Evolutionary conservation across 2,329 filamentous ascomycete species (phyloP), one percentile per base, ranked within the genome.

Genomic region (Talaromyces sp.): DNA sequence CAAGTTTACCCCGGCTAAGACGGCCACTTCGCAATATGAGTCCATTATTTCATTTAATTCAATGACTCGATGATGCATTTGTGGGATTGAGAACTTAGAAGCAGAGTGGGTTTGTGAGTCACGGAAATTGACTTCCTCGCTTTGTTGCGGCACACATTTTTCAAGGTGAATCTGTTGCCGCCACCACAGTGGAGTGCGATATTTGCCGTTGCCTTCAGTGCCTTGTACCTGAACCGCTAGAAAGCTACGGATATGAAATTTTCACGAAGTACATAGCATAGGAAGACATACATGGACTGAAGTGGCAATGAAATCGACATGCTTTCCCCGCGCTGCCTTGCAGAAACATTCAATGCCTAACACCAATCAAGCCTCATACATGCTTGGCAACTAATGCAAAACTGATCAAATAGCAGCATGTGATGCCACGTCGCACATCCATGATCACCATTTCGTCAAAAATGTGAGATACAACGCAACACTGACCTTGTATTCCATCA

Each of bases 1-100:
- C n/a, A 54, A 54, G 17, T 56, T 39, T 37, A 56, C 10, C n/a
- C 56, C 56, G 56, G 56, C 37, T 59, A 59, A 43, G 25, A 45
- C 37, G 56, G 56, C 56, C 27, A 35, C 60, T 35, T 15, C 19
- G 39, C 22, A 31, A 22, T 31, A 33, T 54, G 60, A 43, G 47
- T 50, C 54, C 35, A 54, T 54, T 25, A 25, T 49, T 22, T 25
- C n/a, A 50, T 31, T 15, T 17, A 17, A 27, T 7, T 11, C 15
- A 6, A 17, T 15, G 19, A 25, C 45, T 47, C 11, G 25, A 50
- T 31, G 22, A 50, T 50, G 22, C 47, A 50, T 31, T 15, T 27
- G 22, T 31, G 47, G 47, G 10, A 27, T 50, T 15, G 13, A 50
- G 27, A 13, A 1, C 6, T 50, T n/a, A n/a, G 22, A 43, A 19